These are phyloP conservation scores for Sporothrix brunneoviolacea DNA, from an alignment of 2,329 filamentous ascomycete species.

Conservation along the genomic window DNA sequence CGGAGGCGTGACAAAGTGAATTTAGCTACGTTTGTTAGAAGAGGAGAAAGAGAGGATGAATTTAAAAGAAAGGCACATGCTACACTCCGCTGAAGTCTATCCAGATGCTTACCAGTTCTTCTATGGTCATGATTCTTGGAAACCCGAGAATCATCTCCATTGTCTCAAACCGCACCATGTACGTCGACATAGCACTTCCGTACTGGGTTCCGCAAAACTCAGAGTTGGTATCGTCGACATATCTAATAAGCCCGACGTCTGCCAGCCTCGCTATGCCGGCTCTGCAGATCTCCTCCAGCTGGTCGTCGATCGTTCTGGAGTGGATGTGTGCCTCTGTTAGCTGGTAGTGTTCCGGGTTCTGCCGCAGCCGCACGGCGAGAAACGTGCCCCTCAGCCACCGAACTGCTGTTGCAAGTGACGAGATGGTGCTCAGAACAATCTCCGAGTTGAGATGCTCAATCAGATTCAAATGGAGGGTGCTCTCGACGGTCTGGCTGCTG, in stretches of 20 bases:
- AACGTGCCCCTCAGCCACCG: constrained; percentile 74
- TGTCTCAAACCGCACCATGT: constrained; percentile 72
- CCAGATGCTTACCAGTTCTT: constrained; percentile 55
- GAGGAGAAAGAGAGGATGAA: no score
- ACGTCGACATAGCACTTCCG: constrained; percentile 74
- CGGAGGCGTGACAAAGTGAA: constrained; percentile 58
- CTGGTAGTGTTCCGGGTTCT: constrained; percentile 67
- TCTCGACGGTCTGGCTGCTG: constrained; percentile 68
- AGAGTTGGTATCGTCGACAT: constrained; percentile 24
- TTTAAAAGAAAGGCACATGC: no score
- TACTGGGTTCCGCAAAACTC: constrained; percentile 61
- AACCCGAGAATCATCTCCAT: constrained; percentile 66
- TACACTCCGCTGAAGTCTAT: no score
- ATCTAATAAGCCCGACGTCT: constrained; percentile 47
- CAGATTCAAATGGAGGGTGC: constrained; percentile 68
- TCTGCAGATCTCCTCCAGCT: constrained; percentile 63
- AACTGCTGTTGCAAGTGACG: constrained; percentile 56
- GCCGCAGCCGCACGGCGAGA: constrained; percentile 64
- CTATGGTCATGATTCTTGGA: constrained; percentile 51
- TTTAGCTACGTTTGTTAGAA: constrained; percentile 57
- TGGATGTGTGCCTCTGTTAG: constrained; percentile 46
- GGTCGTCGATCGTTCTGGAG: constrained; percentile 49
- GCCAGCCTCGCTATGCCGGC: constrained; percentile 61
- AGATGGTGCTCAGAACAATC: constrained; percentile 68
- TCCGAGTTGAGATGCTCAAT: constrained; percentile 83